A percentile compares a stretch with the other conserved stretches of the same genome.
Evolutionary conservation across 495 filamentous ascomycete species (phyloP).

Genomic region (Pseudevernia furfuracea): DNA sequence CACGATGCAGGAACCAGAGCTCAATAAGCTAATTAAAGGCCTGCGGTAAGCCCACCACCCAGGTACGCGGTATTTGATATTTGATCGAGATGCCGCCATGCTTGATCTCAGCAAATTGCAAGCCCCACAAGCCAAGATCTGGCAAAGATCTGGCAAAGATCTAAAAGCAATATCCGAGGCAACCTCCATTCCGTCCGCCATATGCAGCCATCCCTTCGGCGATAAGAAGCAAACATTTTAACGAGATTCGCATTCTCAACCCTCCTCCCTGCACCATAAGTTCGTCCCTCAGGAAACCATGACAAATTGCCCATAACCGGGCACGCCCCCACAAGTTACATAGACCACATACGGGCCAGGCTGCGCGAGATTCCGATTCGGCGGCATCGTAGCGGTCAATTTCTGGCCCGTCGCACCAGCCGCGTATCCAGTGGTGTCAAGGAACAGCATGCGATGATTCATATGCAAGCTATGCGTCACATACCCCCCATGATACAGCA

Average conservation of each 20-base stretch:
- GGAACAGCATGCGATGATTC: slow-evolving; percentile 52
- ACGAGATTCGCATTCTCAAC: background rate
- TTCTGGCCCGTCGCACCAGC: slow-evolving; percentile 38
- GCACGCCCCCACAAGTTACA: slow-evolving; percentile 52
- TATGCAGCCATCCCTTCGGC: slow-evolving; percentile 2
- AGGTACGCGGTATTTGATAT: background rate
- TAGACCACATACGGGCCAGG: slow-evolving; percentile 58
- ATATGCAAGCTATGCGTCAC: slow-evolving; percentile 57
- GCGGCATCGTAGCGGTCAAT: slow-evolving; percentile 46
- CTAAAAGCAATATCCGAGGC: background rate
- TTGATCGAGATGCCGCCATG: background rate
- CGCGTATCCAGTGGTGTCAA: slow-evolving; percentile 46
- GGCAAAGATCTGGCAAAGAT: background rate
- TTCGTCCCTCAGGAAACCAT: slow-evolving; percentile 17
- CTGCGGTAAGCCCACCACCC: background rate
- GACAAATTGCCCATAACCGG: slow-evolving; percentile 49
- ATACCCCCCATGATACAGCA: slow-evolving; percentile 53
- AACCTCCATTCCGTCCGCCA: background rate
- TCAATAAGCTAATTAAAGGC: background rate
- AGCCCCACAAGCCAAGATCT: background rate
- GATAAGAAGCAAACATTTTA: background rate
- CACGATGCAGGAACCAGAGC: background rate
- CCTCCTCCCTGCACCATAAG: background rate
- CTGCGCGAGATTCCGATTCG: slow-evolving; percentile 47
- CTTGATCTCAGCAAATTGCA: background rate